Evolutionary conservation across 1,284 basidiomycete genomes (phyloP).

Genomic region (Microbotryum intermedium): DNA sequence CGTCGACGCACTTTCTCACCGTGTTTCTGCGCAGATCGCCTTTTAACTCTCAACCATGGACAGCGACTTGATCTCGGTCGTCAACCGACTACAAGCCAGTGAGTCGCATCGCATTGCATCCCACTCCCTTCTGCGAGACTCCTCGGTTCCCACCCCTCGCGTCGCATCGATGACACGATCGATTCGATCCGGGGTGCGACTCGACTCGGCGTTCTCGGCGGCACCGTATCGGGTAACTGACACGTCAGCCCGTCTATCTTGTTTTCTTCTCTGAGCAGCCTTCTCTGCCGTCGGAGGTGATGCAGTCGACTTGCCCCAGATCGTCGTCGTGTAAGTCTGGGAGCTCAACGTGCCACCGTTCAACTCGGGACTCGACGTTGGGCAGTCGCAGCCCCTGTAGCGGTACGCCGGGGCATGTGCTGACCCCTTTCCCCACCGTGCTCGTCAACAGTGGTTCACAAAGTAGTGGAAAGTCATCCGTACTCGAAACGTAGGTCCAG

Average conservation of each 20-base stretch:
- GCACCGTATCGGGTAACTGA: neutral
- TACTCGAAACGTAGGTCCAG: conserved; percentile 45
- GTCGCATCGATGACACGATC: neutral
- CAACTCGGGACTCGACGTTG: neutral
- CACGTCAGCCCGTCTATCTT: too few species aligned
- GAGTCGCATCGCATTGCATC: conserved; percentile 35
- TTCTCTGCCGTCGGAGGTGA: conserved; percentile 47
- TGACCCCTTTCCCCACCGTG: conserved; percentile 23
- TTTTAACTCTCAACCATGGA: conserved; percentile 52
- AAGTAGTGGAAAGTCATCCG: conserved; percentile 49
- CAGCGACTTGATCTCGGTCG: conserved; percentile 85
- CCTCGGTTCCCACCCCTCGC: conserved; percentile 14
- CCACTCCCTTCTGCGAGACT: neutral
- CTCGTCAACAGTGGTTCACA: conserved; percentile 41
- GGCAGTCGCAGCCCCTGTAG: neutral
- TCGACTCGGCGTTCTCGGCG: conserved; percentile 17
- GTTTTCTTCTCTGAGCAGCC: conserved; percentile 39
- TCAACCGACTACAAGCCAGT: conserved; percentile 78
- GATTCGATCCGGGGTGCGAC: neutral
- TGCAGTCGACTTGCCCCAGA: conserved; percentile 47
- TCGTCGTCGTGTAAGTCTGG: conserved; percentile 39
- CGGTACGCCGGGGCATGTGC: conserved; percentile 41
- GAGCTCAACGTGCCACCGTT: neutral
- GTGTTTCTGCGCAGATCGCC: too few species aligned
- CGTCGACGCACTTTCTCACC: too few species aligned